phyloP scores from a whole-genome alignment of 2,329 filamentous ascomycete genomes.

The Beauveria medogensis region DNA sequence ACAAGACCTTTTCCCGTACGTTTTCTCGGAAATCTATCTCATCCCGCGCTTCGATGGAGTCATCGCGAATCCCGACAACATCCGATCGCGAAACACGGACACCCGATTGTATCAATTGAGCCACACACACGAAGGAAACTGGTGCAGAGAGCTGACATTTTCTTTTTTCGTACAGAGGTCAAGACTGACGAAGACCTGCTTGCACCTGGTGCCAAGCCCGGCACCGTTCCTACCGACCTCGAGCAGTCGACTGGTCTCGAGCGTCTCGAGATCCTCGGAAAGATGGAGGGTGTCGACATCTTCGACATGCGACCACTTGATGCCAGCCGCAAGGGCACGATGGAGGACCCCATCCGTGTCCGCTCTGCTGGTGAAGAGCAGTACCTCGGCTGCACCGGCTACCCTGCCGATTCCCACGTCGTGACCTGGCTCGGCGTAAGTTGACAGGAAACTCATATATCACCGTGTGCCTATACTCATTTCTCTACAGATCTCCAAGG shows the following conservation, averaged over 20 bases:
- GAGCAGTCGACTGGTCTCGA: slow-evolving; percentile 96
- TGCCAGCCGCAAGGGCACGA: slow-evolving; percentile 80
- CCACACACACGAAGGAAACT: not conserved
- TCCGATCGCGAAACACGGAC: slow-evolving; percentile 1
- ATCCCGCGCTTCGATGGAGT: not conserved
- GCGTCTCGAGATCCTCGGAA: slow-evolving; percentile 96
- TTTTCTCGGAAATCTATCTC: slow-evolving; percentile 14
- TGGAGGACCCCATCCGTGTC: slow-evolving; percentile 84
- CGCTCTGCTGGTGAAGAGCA: slow-evolving; percentile 93
- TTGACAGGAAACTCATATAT: slow-evolving; percentile 17
- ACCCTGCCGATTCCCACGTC: slow-evolving; percentile 82
- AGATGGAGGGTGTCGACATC: slow-evolving; percentile 96
- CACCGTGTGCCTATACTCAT: slow-evolving; percentile 4
- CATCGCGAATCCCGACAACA: not conserved
- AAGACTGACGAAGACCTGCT: slow-evolving; percentile 74
- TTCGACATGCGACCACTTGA: slow-evolving; percentile 98
- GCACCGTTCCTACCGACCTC: slow-evolving; percentile 85
- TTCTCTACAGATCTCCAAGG: slow-evolving; percentile 61
- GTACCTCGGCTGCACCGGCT: slow-evolving; percentile 93
- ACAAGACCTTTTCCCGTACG: slow-evolving; percentile 42
- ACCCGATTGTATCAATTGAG: not conserved
- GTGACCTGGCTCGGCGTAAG: slow-evolving; percentile 86
- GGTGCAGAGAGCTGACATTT: slow-evolving; percentile 14
- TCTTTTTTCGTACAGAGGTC: slow-evolving; percentile 56
- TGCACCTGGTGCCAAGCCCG: slow-evolving; percentile 70